A percentile compares a stretch with the other conserved stretches of the same genome.
phyloP scores from a whole-genome alignment of 805 yeast genomes.

The Debaryomyces castellii region DNA sequence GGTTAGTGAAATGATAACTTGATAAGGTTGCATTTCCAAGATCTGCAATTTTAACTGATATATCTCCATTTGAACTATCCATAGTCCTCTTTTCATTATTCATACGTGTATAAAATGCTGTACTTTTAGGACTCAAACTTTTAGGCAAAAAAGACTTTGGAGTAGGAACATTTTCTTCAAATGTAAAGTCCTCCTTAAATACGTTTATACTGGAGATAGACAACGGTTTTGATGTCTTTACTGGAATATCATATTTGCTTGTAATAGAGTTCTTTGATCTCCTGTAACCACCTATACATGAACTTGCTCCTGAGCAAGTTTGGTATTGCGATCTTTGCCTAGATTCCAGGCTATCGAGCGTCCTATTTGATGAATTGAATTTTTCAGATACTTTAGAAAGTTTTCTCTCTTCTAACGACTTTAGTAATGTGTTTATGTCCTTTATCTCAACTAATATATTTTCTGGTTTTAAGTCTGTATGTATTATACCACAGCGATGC shows the following conservation, averaged over 20 bases:
- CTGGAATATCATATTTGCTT: conserved; percentile 24
- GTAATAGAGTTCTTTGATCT: conserved; percentile 12
- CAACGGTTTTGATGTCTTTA: conserved; percentile 48
- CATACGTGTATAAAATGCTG: background rate
- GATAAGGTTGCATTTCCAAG: conserved; percentile 89
- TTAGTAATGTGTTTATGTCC: conserved; percentile 53
- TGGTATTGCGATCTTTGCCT: conserved; percentile 7
- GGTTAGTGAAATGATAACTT: conserved; percentile 78
- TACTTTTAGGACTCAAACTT: conserved; percentile 3
- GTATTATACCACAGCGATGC: conserved; percentile 44
- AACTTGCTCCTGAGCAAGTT: conserved; percentile 9
- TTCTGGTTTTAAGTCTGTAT: conserved; percentile 46
- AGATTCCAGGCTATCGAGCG: background rate
- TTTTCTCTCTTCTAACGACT: conserved; percentile 34
- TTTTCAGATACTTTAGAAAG: conserved; percentile 10
- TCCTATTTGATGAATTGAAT: background rate
- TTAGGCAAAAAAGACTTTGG: background rate
- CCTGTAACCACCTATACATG: conserved; percentile 8
- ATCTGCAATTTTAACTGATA: conserved; percentile 77
- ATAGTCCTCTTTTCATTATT: background rate
- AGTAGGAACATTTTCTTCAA: background rate
- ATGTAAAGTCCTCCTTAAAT: conserved; percentile 10
- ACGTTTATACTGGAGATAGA: conserved; percentile 34
- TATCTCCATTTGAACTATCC: background rate
- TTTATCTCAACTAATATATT: conserved; percentile 35